Percentiles rank a stretch among this genome's conserved stretches.
Conservation (phyloP, 495 filamentous ascomycete genomes). For the Articulospora tetracladia region DNA sequence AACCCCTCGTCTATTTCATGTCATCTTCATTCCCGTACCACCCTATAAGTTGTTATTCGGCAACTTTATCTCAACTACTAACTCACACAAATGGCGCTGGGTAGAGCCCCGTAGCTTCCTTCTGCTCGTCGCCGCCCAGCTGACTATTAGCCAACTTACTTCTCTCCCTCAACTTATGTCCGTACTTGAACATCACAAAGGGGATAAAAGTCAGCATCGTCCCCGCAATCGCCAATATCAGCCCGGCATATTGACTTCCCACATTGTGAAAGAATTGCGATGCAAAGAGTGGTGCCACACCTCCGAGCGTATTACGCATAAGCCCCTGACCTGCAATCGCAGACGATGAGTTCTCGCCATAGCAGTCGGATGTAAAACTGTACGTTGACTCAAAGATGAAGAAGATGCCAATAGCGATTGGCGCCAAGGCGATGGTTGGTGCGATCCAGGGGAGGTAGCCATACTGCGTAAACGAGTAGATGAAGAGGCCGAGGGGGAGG, state of each 20-base stretch:
- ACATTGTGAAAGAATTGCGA: constrained; percentile 20
- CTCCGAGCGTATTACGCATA: constrained; percentile 25
- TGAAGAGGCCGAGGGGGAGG: constrained; percentile 66
- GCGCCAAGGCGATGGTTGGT: constrained; percentile 56
- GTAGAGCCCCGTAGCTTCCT: constrained; percentile 7
- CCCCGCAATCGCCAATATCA: constrained; percentile 37
- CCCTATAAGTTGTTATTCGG: too few species aligned
- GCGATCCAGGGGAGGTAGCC: constrained; percentile 65
- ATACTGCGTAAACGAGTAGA: constrained; percentile 68
- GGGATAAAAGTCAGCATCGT: constrained; percentile 40
- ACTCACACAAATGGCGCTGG: constrained; percentile 8
- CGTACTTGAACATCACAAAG: constrained; percentile 36
- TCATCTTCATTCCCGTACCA: too few species aligned
- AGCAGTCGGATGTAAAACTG: constrained; percentile 28
- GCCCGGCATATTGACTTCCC: constrained; percentile 37
- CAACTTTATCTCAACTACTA: too few species aligned
- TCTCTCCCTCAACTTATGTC: constrained; percentile 35
- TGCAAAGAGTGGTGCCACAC: constrained; percentile 25
- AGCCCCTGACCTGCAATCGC: constrained; percentile 27
- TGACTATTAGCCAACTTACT: constrained; percentile 13
- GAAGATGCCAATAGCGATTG: constrained; percentile 73
- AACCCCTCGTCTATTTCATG: too few species aligned
- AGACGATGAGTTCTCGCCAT: constrained; percentile 37
- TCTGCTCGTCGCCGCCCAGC: constrained; percentile 13
- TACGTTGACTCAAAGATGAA: constrained; percentile 46